Evolutionary conservation across 768 basidiomycete genomes (phyloP).

Genomic region (Lactarius trivialis): DNA sequence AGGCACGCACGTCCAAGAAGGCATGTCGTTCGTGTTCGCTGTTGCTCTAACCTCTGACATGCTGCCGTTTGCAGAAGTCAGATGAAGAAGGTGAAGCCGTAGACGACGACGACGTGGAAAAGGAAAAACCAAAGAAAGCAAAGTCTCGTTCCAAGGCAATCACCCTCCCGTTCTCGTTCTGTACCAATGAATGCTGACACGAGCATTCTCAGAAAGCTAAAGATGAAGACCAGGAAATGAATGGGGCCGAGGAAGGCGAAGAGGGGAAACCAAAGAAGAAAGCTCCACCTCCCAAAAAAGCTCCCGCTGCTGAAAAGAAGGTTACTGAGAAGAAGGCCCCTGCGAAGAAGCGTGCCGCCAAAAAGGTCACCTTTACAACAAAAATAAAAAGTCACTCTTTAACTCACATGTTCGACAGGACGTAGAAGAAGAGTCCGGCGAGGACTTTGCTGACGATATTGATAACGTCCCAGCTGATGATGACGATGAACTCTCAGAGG

Average conservation of each 20-base stretch:
- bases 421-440: constrained; percentile 38
- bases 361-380: constrained; percentile 25
- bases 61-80: constrained; percentile 21
- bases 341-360: constrained; percentile 40
- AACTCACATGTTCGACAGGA: constrained; percentile 23
- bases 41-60: too few relatives aligned
- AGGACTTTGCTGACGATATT: constrained; percentile 42
- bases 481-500: constrained; percentile 36
- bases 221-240: constrained; percentile 45
- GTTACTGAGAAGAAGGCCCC: constrained; percentile 42
- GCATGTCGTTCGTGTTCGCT: constrained; percentile 7
- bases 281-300: constrained; percentile 24
- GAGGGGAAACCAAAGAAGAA: constrained; percentile 32
- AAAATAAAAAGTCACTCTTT: neutral
- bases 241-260: constrained; percentile 35
- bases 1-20: constrained; percentile 25
- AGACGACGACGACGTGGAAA: constrained; percentile 37
- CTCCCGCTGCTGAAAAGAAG: constrained; percentile 40
- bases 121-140: constrained; percentile 52
- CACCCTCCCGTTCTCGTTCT: neutral
- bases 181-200: neutral
- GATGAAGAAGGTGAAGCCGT: constrained; percentile 36
- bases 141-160: constrained; percentile 15
- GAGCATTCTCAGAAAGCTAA: constrained; percentile 38
- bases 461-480: constrained; percentile 42